Base-by-base conservation (phyloP, 176 grass and related monocot genomes). In the Themeda triandra region DNA sequence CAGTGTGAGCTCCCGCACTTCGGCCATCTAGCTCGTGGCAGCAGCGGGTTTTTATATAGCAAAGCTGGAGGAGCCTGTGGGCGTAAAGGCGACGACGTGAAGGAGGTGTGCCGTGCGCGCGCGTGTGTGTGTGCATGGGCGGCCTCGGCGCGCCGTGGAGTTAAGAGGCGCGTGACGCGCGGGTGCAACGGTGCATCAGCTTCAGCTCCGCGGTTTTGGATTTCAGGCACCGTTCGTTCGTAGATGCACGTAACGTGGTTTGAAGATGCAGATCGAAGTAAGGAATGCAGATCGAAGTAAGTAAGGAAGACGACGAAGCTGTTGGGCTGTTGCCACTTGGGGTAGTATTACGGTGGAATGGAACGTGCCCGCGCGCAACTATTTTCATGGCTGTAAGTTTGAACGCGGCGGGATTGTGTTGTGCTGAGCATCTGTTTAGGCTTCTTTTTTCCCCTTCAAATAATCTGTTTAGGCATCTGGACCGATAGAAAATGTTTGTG, bases 41-140 rank as follows among this genome's bases (percentile, higher is more conserved):
- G 24, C 29, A 2, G 39, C 6, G 31, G 49, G 74, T 18, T 88
- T 18, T 88, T 79, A 79, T 79, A 84, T 79, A 79, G 56, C 21
- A 4, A 3, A 65, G 21, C 21, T 9, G 21, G 54, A 79, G 81
- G 75, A 84, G 81, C 67, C 67, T 73, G 28, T 14, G 79, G 67
- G 4, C 18, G 58, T 88, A 84, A 84, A 79, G 87, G 25, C 81
- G 81, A 79, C 75, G 45, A 37, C 81, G 75, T 44, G 86, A 83
- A 8, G 64, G 29, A 10, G 73, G 37, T 58, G 79, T 21, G 71
- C 36, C 68, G 36, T 14, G 35, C 31, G 71, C 28, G 35, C 31
- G 71, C 28, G 42, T 10, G 46, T 18, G 4, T 19, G 13, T 44
- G 14, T 14, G 74, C 17, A 4, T 21, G 3, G 69, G n/a, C 25